phyloP scores from a whole-genome alignment of 2,329 filamentous ascomycete genomes.

The Colletotrichum cereale region DNA sequence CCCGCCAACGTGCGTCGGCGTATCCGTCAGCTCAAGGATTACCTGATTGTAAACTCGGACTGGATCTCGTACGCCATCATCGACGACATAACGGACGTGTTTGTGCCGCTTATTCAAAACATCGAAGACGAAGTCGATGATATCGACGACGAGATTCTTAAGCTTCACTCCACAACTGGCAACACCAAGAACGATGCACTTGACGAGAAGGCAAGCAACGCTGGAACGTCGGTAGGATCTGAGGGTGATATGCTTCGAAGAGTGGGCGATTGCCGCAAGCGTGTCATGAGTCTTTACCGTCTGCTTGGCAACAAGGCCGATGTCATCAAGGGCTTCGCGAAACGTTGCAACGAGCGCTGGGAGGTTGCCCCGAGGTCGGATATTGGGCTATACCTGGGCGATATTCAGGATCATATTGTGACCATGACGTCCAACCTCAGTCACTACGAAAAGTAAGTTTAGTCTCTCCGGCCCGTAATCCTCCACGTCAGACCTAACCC shows the following conservation, averaged over 20 bases:
- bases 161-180: conserved; percentile 75
- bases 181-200: conserved; percentile 53
- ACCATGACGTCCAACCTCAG: conserved; percentile 98
- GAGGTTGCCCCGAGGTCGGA: conserved; percentile 94
- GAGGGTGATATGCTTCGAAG: conserved; percentile 89
- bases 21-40: conserved; percentile 93
- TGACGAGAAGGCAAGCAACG: conserved; percentile 62
- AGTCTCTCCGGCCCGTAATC: background rate
- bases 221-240: conserved; percentile 59
- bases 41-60: conserved; percentile 90
- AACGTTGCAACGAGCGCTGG: conserved; percentile 98
- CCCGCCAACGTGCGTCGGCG: conserved; percentile 94
- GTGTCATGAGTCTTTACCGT: conserved; percentile 95
- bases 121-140: conserved; percentile 98
- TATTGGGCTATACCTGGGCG: conserved; percentile 96
- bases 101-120: conserved; percentile 88
- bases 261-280: conserved; percentile 94
- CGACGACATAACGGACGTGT: conserved; percentile 98
- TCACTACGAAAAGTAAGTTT: conserved; percentile 91
- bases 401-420: conserved; percentile 99
- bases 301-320: conserved; percentile 97
- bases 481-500: conserved; percentile 2
- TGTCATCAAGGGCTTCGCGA: conserved; percentile 99
- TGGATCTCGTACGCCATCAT: conserved; percentile 99
- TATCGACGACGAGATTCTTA: conserved; percentile 92